Base-by-base conservation (phyloP, 495 filamentous ascomycete genomes). In the Penicillium salamii region DNA sequence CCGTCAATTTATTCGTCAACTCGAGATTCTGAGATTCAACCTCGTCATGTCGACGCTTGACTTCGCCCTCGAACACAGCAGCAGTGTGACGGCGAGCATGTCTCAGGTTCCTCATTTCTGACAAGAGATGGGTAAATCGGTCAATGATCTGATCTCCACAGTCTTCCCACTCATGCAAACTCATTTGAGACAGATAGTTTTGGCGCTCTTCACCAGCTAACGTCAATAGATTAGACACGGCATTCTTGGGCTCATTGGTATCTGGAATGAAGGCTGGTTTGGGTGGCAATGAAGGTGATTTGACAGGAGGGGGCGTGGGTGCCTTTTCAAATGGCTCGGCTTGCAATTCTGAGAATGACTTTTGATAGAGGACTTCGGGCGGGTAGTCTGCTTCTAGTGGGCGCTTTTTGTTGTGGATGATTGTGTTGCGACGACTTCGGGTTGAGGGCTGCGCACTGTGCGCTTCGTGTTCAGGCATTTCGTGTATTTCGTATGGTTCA, bases 61-160 rank as follows among this genome's bases (percentile, higher is more conserved):
- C 67, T 67, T 95, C 85, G 1, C 75, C 75, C 66, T 95, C 88
- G 55, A 92, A 93, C 24, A 76, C 67, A 26, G 69, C 67, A 6
- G 84, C 79, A 6, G 86, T 68, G 41, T 76, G 74, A 31, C 91
- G 78, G 60, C 89, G 89, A 15, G 77, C 74, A 47, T 77, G 75
- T 37, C 90, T 72, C 23, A 83, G 72, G 0, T 80, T 71, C 49
- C 80, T 87, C 58, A 91, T 78, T 54, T 81, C 77, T 14, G 70
- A 61, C 52, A 91, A 72, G 14, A 91, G 63, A 7, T 76, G 71
- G 5, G 72, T 71, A 56, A 93, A 91, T 51, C 78, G 78, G 3
- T 82, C 80, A 12, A 92, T 68, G 33, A 96, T 81, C 74, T 87
- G 84, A 52, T 96, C 89, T 7, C 90, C 90, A 12, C 85, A 81